Base-by-base conservation (phyloP, 139 green algal species). In the Tetratostichococcus sp. region DNA sequence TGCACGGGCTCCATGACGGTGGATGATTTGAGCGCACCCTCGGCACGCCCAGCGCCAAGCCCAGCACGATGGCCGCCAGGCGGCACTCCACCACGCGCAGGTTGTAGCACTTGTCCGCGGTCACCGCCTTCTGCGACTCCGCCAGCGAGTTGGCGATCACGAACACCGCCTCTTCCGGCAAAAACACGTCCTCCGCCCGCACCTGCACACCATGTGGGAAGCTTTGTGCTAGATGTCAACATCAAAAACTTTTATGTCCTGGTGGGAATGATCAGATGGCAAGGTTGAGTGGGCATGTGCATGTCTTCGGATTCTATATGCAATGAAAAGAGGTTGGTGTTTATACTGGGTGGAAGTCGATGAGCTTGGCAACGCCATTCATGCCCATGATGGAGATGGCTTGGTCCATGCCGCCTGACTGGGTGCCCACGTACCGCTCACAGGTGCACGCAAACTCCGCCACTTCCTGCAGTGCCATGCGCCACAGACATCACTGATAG, bases 341-440 rank as follows among this genome's bases (percentile, higher is more conserved):
- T 6, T 65, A 92, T 77, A 76, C 89, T 73, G 80, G 87, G 83
- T 91, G 86, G 86, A 96, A 95, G 31, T 92, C 83, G 26, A 94
- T 84, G n/a, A 92, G 83, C 78, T 91, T 91, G 77, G 88, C 89
- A 2, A 91, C 83, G 30, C 84, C 90, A 16, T 35, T 75, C 79
- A 83, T 79, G 57, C 87, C 94, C 93, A 98, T 95, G 43, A 98
- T 89, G 70, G 78, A 89, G 76, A 98, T 97, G 17, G 95, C 95
- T 86, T 99, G 94, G 84, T 99, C 95, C 95, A 99, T 99, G 71
- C 95, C 95, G 19, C 95, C 95, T 0, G 84, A 91, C 65, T 93
- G 89, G 6, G 94, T 92, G 14, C 93, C 93, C 73, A 97, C 90
- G 73, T 95, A 89, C 23, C 82, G 82, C 81, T 93, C 86, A 6